Evolutionary conservation across 2,329 filamentous ascomycete genomes (phyloP).

Genomic region (Neonectria faginata): DNA sequence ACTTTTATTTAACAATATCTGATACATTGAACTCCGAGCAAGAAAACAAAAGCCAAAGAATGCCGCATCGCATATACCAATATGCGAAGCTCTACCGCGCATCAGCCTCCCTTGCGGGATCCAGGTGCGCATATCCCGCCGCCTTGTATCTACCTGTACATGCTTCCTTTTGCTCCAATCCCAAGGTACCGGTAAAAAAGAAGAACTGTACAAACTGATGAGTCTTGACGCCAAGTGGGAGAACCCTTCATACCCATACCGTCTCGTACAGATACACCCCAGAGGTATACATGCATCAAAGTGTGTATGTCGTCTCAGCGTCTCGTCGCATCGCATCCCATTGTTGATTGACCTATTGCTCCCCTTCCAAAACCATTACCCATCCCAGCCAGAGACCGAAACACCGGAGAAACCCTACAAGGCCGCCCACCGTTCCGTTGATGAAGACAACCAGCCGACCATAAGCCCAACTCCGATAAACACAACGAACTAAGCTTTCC

Average conservation of each 20-base stretch:
- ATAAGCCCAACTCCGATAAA: slow-evolving; percentile 23
- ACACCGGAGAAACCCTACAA: slow-evolving; percentile 16
- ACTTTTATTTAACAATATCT: slow-evolving; percentile 13
- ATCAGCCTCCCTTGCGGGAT: slow-evolving; percentile 26
- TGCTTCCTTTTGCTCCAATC: slow-evolving; percentile 18
- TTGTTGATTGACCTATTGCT: slow-evolving; percentile 17
- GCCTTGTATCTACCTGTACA: slow-evolving; percentile 26
- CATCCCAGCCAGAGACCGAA: slow-evolving; percentile 14
- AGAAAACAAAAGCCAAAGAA: slow-evolving; percentile 14
- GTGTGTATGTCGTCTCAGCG: slow-evolving; percentile 3
- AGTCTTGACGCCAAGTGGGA: slow-evolving; percentile 2
- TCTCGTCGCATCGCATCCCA: background rate
- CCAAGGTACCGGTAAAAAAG: slow-evolving; percentile 7
- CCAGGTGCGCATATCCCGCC: slow-evolving; percentile 24
- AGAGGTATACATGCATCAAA: slow-evolving; percentile 1
- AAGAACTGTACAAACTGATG: slow-evolving; percentile 10
- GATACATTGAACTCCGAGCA: slow-evolving; percentile 16
- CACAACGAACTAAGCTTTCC: slow-evolving; percentile 5
- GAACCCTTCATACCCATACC: slow-evolving; percentile 2
- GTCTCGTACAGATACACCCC: background rate
- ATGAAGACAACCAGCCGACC: slow-evolving; percentile 13
- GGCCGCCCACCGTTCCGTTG: slow-evolving; percentile 3
- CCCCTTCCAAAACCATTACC: slow-evolving; percentile 17
- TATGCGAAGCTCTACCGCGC: slow-evolving; percentile 22
- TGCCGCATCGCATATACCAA: slow-evolving; percentile 12